Base-by-base conservation (phyloP, 306 rosid genomes). In the Rubus idaeus region DNA sequence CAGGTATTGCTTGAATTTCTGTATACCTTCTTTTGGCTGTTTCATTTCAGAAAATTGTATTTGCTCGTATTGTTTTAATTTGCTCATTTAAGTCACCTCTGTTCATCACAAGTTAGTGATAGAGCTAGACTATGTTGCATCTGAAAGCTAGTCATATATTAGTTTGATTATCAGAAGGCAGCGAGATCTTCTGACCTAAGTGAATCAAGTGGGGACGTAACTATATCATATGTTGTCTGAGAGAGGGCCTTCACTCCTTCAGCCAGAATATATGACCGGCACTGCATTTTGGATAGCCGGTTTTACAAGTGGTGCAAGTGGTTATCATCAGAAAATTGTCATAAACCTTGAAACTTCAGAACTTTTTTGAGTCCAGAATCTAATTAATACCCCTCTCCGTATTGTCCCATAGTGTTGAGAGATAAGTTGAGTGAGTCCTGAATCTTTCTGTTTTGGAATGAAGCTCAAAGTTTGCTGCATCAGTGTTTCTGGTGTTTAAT, bases 1-100 rank as follows among this genome's bases (percentile, higher is more conserved):
- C 97, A 91, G 96, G 98, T 91, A 79, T 70, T 45, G 40, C 68
- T 75, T 81, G 23, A 58, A 14, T 70, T 65, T 55, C 11, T 58
- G 6, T 66, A 51, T 72, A 60, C 47, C 41, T 58, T 45, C 41
- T 42, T 56, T 50, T 75, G 63, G 13, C 81, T 21, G 49, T 18
- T 68, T 42, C 51, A 69, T 70, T 75, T 66, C 8, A 23, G 66
- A 12, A 47, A 62, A 21, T 6, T 23, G 18, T 17, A 23, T 47
- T 53, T 71, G 17, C 35, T 42, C 49, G 8, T 65, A 17, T 6
- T 69, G 42, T n/a, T 39, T 9, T 23, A 23, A 23, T 23, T 23
- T 72, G 7, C n/a, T 71, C 50, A 37, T 20, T 39, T 52, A 18
- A 71, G 64, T 53, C 41, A 2, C 21, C 30, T 61, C 10, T 61